Evolutionary conservation across 306 rosid species (phyloP).

Genomic region (Acacia acuminata): DNA sequence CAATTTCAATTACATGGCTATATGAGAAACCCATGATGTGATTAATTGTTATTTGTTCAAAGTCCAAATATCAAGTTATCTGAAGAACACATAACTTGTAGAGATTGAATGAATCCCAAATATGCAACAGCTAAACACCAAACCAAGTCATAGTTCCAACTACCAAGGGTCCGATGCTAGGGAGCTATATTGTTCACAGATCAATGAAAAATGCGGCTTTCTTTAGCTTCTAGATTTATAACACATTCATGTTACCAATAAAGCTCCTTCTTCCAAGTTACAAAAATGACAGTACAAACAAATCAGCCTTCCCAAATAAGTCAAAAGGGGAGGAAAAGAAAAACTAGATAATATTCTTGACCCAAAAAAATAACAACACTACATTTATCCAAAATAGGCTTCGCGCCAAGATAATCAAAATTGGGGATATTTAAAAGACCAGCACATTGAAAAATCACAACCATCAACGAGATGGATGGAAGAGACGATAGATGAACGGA

Average conservation of each 20-base stretch:
- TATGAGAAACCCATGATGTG: conserved; percentile 3
- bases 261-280: background rate
- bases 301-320: background rate
- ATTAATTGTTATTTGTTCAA: background rate
- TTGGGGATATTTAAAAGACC: background rate
- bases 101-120: background rate
- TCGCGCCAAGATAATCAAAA: background rate
- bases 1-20: background rate
- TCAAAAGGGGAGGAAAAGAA: background rate
- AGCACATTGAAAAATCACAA: background rate
- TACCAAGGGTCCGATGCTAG: background rate
- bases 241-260: background rate
- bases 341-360: too few relatives aligned
- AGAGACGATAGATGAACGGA: background rate
- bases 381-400: background rate
- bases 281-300: background rate
- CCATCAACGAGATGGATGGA: background rate
- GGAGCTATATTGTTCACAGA: background rate
- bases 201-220: background rate
- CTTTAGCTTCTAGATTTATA: background rate
- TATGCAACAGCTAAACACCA: background rate
- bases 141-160: background rate
- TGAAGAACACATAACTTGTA: background rate
- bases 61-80: background rate
- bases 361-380: background rate